Evolutionary conservation across 1,284 basidiomycete genomes (phyloP).

Genomic region (Rhizoctonia solani): DNA sequence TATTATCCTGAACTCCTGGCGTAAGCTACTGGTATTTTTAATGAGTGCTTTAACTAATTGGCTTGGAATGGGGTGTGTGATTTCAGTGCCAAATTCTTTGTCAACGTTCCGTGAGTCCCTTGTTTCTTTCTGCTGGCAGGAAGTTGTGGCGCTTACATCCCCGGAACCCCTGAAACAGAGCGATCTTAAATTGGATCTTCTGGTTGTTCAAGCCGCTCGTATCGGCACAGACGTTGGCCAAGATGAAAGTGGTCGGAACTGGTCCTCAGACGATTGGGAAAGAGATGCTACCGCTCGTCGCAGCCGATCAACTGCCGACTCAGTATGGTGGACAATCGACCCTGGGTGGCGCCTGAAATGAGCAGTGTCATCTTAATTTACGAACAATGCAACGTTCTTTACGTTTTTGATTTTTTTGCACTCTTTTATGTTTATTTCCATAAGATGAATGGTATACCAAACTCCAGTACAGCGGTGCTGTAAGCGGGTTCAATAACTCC

Average conservation of each 20-base stretch:
- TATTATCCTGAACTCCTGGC: slow-evolving; percentile 62
- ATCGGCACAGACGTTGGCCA: slow-evolving; percentile 67
- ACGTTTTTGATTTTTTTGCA: neutral
- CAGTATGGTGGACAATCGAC: slow-evolving; percentile 15
- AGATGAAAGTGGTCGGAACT: slow-evolving; percentile 75
- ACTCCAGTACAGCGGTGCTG: neutral
- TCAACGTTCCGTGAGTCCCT: slow-evolving; percentile 63
- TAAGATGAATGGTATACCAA: neutral
- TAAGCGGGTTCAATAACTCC: neutral
- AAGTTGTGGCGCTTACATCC: neutral
- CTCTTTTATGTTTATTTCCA: neutral
- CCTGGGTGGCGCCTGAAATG: neutral
- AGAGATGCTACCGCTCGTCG: slow-evolving; percentile 60
- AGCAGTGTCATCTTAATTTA: neutral
- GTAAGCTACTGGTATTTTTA: neutral
- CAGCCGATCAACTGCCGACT: slow-evolving; percentile 59
- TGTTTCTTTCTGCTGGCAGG: neutral
- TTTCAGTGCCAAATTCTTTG: slow-evolving; percentile 75
- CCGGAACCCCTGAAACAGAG: neutral
- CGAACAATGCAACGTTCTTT: neutral
- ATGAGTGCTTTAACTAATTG: neutral
- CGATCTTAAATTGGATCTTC: slow-evolving; percentile 74
- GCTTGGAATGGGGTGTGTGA: neutral
- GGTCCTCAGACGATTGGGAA: slow-evolving; percentile 60
- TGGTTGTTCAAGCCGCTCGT: slow-evolving; percentile 76